These are phyloP conservation scores for Kodamaea sp. DNA, from an alignment of 1,139 yeast species.

Conservation along the genomic window DNA sequence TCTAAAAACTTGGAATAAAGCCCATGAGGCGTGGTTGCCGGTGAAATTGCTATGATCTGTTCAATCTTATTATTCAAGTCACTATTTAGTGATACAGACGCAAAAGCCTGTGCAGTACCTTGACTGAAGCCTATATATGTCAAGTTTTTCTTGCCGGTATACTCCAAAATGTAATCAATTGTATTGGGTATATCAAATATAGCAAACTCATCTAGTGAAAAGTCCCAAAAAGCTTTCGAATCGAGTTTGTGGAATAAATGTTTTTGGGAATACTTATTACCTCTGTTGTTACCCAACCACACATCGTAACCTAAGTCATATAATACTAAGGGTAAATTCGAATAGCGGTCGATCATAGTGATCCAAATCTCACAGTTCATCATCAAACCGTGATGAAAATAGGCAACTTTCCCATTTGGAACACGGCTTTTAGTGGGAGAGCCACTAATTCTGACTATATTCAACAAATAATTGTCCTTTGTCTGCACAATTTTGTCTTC, in stretches of 20 bases:
- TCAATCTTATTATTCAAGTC: conserved; percentile 65
- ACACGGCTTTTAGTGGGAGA: conserved; percentile 8
- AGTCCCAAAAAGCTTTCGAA: conserved; percentile 41
- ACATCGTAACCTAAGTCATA: conserved; percentile 84
- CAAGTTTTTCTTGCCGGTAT: conserved; percentile 32
- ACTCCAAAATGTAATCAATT: conserved; percentile 33
- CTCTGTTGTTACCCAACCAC: conserved; percentile 90
- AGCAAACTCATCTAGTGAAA: conserved; percentile 47
- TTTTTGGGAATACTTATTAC: conserved; percentile 74
- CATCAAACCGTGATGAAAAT: conserved; percentile 85
- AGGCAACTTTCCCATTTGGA: conserved; percentile 50
- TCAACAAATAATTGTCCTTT: conserved; percentile 38
- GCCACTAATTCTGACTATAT: conserved; percentile 26
- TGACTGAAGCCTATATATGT: conserved; percentile 85
- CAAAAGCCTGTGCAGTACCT: conserved; percentile 90
- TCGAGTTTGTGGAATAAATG: conserved; percentile 39
- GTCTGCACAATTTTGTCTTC: conserved; percentile 40
- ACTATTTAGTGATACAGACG: conserved; percentile 69
- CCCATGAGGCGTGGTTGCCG: conserved; percentile 93
- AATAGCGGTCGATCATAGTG: conserved; percentile 57
- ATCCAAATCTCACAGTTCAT: conserved; percentile 94
- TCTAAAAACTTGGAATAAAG: conserved; percentile 73
- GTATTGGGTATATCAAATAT: conserved; percentile 45
- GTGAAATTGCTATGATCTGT: conserved; percentile 77
- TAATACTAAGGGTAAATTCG: conserved; percentile 70